Evolutionary conservation across 306 rosid genomes (phyloP), one percentile per base, ranked within the genome.

Genomic region (Benincasa hispida): DNA sequence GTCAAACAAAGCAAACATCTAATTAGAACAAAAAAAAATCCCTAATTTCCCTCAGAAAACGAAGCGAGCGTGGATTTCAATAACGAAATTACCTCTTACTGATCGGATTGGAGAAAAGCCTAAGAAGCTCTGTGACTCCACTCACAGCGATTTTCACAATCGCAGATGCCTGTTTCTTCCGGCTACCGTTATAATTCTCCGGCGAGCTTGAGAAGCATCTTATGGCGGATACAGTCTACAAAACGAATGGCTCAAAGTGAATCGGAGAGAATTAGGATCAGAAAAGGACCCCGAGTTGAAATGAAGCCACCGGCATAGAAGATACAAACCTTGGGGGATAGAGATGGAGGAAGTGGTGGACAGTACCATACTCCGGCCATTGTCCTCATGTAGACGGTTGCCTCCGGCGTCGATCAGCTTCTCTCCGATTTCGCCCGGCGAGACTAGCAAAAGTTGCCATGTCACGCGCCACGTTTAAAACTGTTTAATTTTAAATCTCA

Each of bases 71-170:
- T 12, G 9, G 15, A 67, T 67, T n/a, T 12, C 8, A 24, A 10
- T 39, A 51, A 42, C 32, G 30, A 10, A 76, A 47, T 11, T 21
- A 86, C 94, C 89, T 82, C 69, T 84, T 45, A 72, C 69, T 72
- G 61, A 27, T 32, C 76, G 83, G 78, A 75, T 85, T 83, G 80
- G 96, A 86, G 81, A 93, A 65, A 81, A 87, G 50, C 77, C 98
- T 77, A 55, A 91, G 88, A 75, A 91, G 84, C 84, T 90, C 90
- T 0, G 97, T 91, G 24, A 84, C 87, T 50, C 90, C 97, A 55
- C 82, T 86, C 6, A 93, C 97, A 0, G 87, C 91, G 41, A 87
- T 57, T 89, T 81, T 91, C 81, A 93, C 24, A 47, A 89, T 24
- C 80, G 59, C 81, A 48, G 96, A 86, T 18, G 97, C 80, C 54